phyloP scores from a whole-genome alignment of 192 early-diverging fungal species.

The Coemansia sp. region DNA sequence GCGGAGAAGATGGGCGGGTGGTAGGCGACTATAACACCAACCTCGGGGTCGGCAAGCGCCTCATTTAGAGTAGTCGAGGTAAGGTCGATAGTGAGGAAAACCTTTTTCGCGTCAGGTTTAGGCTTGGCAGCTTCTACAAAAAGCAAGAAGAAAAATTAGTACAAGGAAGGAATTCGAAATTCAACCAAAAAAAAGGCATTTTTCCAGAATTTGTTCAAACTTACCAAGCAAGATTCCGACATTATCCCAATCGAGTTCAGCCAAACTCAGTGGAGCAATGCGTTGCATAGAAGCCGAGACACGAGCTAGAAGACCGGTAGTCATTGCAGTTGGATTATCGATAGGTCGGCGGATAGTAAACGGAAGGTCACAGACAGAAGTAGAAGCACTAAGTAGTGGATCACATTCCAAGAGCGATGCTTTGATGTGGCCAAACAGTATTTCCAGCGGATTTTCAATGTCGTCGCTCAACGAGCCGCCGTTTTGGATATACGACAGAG shows the following conservation, averaged over 20 bases:
- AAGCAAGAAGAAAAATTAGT: conserved; percentile 13
- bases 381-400: neutral
- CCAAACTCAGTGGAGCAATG: conserved; percentile 84
- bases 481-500: neutral
- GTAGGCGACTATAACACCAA: conserved; percentile 92
- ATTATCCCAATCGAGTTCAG: conserved; percentile 89
- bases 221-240: conserved; percentile 78
- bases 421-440: conserved; percentile 31
- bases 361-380: conserved; percentile 25
- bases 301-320: conserved; percentile 24
- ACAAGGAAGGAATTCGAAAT: conserved; percentile 3
- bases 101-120: conserved; percentile 65
- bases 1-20: conserved; percentile 91
- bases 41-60: conserved; percentile 69
- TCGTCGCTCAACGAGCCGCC: neutral
- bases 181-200: neutral
- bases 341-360: conserved; percentile 46
- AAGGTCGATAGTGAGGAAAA: conserved; percentile 94
- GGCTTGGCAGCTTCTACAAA: conserved; percentile 82
- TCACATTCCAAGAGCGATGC: conserved; percentile 20
- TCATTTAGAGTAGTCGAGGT: conserved; percentile 78
- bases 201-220: conserved; percentile 6
- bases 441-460: conserved; percentile 26
- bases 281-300: conserved; percentile 71
- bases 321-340: conserved; percentile 13